Conservation (phyloP, 2,329 filamentous ascomycete genomes). For the Aaosphaeria arxii region DNA sequence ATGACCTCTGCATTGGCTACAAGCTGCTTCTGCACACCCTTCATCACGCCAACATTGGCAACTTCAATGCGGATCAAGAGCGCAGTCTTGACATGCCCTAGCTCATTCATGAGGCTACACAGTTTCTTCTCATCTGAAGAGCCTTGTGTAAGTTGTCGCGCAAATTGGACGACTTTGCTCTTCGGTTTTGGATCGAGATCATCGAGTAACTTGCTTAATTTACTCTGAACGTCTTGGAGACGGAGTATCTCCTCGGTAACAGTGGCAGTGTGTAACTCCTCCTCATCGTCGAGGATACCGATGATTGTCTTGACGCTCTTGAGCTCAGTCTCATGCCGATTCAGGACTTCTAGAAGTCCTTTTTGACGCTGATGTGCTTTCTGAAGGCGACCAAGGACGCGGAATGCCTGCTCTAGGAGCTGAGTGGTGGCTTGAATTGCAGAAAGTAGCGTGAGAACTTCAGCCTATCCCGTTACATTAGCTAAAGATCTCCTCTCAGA, state of each 20-base stretch:
- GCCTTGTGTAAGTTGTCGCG: constrained; percentile 12
- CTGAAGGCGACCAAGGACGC: constrained; percentile 7
- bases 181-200: constrained; percentile 9
- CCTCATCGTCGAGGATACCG: constrained; percentile 10
- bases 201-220: constrained; percentile 5
- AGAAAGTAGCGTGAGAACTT: no score
- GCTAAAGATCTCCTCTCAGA: no score
- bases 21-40: constrained; percentile 6
- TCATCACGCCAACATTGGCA: constrained; percentile 14
- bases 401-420: constrained; percentile 6
- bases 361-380: constrained; percentile 11
- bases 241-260: constrained; percentile 6
- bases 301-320: constrained; percentile 12
- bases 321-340: constrained; percentile 11
- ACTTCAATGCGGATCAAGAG: constrained; percentile 13
- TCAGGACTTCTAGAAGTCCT: constrained; percentile 8
- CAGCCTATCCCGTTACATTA: no score
- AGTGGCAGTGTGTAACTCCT: constrained; percentile 7
- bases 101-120: constrained; percentile 11
- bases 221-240: constrained; percentile 5
- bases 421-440: constrained; percentile 1
- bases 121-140: constrained; percentile 15
- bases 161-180: constrained; percentile 8
- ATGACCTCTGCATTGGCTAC: constrained; percentile 12
- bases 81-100: constrained; percentile 11